A percentile compares a stretch with the other conserved stretches of the same genome.
phyloP scores from a whole-genome alignment of 805 yeast species.

The Candida maris region DNA sequence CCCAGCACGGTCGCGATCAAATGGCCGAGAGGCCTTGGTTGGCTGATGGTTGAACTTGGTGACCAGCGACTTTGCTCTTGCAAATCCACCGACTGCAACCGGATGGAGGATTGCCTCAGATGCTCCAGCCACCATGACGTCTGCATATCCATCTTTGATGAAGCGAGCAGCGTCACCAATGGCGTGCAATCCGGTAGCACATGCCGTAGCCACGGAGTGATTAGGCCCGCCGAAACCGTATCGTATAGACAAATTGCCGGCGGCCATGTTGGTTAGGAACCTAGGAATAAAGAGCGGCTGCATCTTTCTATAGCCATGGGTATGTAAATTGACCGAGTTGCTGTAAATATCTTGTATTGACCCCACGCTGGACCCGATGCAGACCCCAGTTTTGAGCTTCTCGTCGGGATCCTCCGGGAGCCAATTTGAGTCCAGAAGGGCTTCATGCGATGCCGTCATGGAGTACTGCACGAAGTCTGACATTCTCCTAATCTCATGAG shows the following conservation, averaged over 20 bases:
- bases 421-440: slow-evolving; percentile 65
- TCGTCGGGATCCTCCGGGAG: slow-evolving; percentile 35
- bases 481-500: slow-evolving; percentile 52
- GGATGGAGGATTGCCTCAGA: slow-evolving; percentile 87
- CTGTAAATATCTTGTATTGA: slow-evolving; percentile 71
- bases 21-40: slow-evolving; percentile 73
- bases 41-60: slow-evolving; percentile 63
- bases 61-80: slow-evolving; percentile 79
- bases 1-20: slow-evolving; percentile 74
- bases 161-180: slow-evolving; percentile 90
- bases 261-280: slow-evolving; percentile 87
- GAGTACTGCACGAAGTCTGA: slow-evolving; percentile 79
- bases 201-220: slow-evolving; percentile 88
- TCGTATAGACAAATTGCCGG: slow-evolving; percentile 81
- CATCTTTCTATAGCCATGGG: slow-evolving; percentile 59
- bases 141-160: slow-evolving; percentile 73
- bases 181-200: slow-evolving; percentile 94
- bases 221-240: slow-evolving; percentile 79
- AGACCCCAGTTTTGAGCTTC: slow-evolving; percentile 55
- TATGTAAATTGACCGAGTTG: slow-evolving; percentile 50
- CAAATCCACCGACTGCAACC: slow-evolving; percentile 82
- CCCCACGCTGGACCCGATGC: slow-evolving; percentile 94
- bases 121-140: slow-evolving; percentile 93
- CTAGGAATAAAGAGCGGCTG: slow-evolving; percentile 87
- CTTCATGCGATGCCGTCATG: slow-evolving; percentile 71